These are phyloP conservation scores for Sinapis alba DNA, from an alignment of 441 rosid species.

Conservation along the genomic window DNA sequence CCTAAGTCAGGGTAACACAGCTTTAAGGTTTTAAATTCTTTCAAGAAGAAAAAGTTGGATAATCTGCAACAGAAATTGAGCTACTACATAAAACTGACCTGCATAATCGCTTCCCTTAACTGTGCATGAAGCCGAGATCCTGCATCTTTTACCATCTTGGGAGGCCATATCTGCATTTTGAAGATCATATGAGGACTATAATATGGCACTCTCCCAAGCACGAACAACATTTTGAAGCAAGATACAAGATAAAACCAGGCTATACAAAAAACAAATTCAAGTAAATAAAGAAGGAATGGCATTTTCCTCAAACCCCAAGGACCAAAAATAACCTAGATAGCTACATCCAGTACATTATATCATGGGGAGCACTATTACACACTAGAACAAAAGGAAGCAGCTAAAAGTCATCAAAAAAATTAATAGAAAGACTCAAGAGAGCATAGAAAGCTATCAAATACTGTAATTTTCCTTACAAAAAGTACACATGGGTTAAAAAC, in stretches of 20 bases:
- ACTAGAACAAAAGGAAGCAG: background rate
- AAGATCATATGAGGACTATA: slow-evolving; percentile 24
- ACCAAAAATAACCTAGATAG: slow-evolving; percentile 3
- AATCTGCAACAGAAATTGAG: background rate
- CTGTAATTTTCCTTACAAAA: no score
- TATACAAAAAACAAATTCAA: no score
- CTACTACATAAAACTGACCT: slow-evolving; percentile 50
- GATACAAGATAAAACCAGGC: slow-evolving; percentile 11
- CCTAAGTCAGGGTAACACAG: background rate
- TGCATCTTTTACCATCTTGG: slow-evolving; percentile 91
- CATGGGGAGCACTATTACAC: slow-evolving; percentile 1
- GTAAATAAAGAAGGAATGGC: background rate
- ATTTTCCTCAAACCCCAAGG: background rate
- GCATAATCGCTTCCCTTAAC: slow-evolving; percentile 83
- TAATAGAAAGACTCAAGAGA: background rate
- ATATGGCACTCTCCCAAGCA: slow-evolving; percentile 12
- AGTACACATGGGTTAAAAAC: no score
- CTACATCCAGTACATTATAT: slow-evolving; percentile 1
- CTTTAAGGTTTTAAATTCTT: background rate
- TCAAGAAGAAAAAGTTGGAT: background rate
- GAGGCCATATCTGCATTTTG: slow-evolving; percentile 91
- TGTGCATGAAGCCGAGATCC: slow-evolving; percentile 85
- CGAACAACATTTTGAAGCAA: slow-evolving; percentile 2
- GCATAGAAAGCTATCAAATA: background rate
- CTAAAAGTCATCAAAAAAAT: slow-evolving; percentile 2